phyloP scores from a whole-genome alignment of 192 early-diverging fungal species.

The Coemansia sp. region DNA sequence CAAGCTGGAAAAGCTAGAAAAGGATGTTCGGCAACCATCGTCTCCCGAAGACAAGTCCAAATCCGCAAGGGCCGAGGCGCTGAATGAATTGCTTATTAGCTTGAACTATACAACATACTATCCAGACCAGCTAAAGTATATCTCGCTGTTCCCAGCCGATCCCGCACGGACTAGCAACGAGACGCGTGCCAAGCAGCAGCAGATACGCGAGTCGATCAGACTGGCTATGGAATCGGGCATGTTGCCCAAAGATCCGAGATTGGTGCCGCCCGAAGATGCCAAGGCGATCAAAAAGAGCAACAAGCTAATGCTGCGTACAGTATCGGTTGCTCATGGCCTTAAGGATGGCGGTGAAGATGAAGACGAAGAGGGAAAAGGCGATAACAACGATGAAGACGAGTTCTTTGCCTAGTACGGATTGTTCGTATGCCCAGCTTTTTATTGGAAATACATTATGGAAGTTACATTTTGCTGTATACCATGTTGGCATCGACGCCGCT shows the following conservation, averaged over 20 bases:
- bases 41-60: not conserved
- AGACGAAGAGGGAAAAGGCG: not conserved
- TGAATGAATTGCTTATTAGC: constrained; percentile 18
- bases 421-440: not conserved
- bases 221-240: constrained; percentile 26
- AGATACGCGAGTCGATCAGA: constrained; percentile 16
- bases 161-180: constrained; percentile 25
- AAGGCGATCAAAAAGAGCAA: constrained; percentile 34
- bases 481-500: constrained; percentile 15
- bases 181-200: constrained; percentile 11
- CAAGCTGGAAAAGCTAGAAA: constrained; percentile 24
- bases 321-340: constrained; percentile 22
- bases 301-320: constrained; percentile 25
- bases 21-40: not conserved
- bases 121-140: constrained; percentile 46
- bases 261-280: constrained; percentile 21
- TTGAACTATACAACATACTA: constrained; percentile 51
- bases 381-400: constrained; percentile 20
- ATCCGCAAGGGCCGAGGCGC: not conserved
- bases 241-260: constrained; percentile 32
- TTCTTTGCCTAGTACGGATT: constrained; percentile 27
- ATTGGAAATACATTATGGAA: not conserved
- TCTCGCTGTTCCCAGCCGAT: constrained; percentile 42
- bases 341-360: not conserved
- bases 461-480: constrained; percentile 23